These are phyloP conservation scores for Spathaspora arborariae DNA, from an alignment of 805 yeast genomes.

Conservation along the genomic window DNA sequence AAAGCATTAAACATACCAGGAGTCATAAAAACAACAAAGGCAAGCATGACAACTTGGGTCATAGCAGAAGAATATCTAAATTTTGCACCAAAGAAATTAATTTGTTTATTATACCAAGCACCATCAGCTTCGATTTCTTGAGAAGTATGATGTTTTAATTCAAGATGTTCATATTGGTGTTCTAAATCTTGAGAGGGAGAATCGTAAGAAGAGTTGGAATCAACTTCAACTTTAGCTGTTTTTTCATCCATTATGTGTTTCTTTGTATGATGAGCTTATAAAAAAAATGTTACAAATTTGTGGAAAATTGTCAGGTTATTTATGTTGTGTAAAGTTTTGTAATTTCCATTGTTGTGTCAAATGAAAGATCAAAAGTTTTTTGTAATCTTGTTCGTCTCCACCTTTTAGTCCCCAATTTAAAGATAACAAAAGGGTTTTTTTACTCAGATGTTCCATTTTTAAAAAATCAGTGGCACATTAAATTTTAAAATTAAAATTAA, in stretches of 20 bases:
- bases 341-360: background rate
- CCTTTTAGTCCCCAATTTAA: background rate
- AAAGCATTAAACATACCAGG: slow-evolving; percentile 54
- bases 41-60: slow-evolving; percentile 41
- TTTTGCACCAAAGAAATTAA: slow-evolving; percentile 1
- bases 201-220: background rate
- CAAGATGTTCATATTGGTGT: slow-evolving; percentile 13
- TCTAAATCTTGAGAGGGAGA: slow-evolving; percentile 6
- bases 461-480: background rate
- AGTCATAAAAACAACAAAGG: slow-evolving; percentile 47
- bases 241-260: background rate
- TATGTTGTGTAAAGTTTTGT: background rate
- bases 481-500: background rate
- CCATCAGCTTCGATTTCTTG: slow-evolving; percentile 31
- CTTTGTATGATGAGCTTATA: background rate
- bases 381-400: background rate
- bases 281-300: background rate
- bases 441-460: background rate
- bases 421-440: slow-evolving; percentile 1
- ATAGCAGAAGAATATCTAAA: slow-evolving; percentile 11
- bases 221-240: background rate
- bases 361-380: background rate
- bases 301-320: background rate
- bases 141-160: slow-evolving; percentile 20
- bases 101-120: slow-evolving; percentile 36